Evolutionary conservation across 169 alveolate species (phyloP).

Genomic region (Plasmodium adleri): DNA sequence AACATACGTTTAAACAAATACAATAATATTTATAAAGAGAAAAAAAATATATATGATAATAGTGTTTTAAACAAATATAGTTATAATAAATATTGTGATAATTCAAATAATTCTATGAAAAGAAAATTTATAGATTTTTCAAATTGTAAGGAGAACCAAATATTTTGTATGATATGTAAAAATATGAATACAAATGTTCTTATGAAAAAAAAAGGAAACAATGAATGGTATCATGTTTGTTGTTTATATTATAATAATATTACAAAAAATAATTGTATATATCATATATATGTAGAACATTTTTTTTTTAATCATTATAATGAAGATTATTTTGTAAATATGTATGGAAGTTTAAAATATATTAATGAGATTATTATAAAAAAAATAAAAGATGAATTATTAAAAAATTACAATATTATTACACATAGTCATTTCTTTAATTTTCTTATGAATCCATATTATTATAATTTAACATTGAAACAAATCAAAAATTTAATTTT

Average conservation of each 20-base stretch:
- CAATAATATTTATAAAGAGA: no score
- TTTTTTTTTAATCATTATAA: constrained; percentile 44
- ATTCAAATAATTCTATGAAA: no score
- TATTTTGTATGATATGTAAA: constrained; percentile 26
- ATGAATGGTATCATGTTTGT: constrained; percentile 43
- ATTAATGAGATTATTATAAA: constrained; percentile 28
- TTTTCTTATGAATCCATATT: constrained; percentile 42
- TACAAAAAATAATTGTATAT: constrained; percentile 11
- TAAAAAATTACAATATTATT: constrained; percentile 8
- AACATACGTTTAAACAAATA: no score
- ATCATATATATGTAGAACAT: constrained; percentile 29
- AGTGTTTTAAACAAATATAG: no score
- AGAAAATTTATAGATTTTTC: not conserved
- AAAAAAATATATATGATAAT: no score
- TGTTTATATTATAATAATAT: constrained; percentile 51
- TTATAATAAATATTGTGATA: no score
- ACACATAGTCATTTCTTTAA: constrained; percentile 38
- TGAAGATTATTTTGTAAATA: constrained; percentile 37
- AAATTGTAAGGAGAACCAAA: not conserved
- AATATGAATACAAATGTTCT: constrained; percentile 7
- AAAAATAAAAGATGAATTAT: constrained; percentile 21
- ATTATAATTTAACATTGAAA: constrained; percentile 40
- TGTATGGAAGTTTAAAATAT: constrained; percentile 15
- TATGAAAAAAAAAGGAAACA: constrained; percentile 21
- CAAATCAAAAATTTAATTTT: constrained; percentile 34